Evolutionary conservation across 2,329 filamentous ascomycete genomes (phyloP).

Genomic region (Achaetomium macrosporum): DNA sequence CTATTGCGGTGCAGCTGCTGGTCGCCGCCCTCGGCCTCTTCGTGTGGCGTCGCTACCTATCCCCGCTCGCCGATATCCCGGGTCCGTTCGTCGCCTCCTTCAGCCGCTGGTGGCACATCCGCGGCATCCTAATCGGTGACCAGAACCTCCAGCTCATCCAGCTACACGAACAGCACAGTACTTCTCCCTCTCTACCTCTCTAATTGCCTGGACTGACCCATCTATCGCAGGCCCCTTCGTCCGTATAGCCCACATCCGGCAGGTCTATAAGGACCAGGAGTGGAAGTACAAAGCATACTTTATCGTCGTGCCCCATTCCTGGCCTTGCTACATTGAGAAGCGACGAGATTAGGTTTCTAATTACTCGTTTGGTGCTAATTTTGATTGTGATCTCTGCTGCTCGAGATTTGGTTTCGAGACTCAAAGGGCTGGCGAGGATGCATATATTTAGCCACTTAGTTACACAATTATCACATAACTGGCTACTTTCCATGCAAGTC

Average conservation of each 20-base stretch:
- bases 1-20: not conserved
- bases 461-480: too few species aligned
- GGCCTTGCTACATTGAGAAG: slow-evolving; percentile 23
- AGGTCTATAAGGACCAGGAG: slow-evolving; percentile 21
- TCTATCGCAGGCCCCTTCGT: slow-evolving; percentile 13
- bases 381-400: too few species aligned
- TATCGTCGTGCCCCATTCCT: slow-evolving; percentile 22
- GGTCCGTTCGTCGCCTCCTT: slow-evolving; percentile 38
- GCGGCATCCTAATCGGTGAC: not conserved
- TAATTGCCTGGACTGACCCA: not conserved
- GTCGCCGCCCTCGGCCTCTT: not conserved
- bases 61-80: slow-evolving; percentile 35
- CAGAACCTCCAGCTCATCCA: not conserved
- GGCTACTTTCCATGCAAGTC: too few species aligned
- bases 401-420: too few species aligned
- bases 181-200: not conserved
- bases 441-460: too few species aligned
- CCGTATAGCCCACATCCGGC: slow-evolving; percentile 22
- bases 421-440: too few species aligned
- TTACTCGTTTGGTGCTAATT: too few species aligned
- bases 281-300: slow-evolving; percentile 28
- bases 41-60: slow-evolving; percentile 30
- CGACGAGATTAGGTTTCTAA: not conserved
- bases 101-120: slow-evolving; percentile 35
- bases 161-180: not conserved